These are phyloP conservation scores for Peniophora sp. DNA, from an alignment of 1,284 basidiomycete species.

Conservation along the genomic window DNA sequence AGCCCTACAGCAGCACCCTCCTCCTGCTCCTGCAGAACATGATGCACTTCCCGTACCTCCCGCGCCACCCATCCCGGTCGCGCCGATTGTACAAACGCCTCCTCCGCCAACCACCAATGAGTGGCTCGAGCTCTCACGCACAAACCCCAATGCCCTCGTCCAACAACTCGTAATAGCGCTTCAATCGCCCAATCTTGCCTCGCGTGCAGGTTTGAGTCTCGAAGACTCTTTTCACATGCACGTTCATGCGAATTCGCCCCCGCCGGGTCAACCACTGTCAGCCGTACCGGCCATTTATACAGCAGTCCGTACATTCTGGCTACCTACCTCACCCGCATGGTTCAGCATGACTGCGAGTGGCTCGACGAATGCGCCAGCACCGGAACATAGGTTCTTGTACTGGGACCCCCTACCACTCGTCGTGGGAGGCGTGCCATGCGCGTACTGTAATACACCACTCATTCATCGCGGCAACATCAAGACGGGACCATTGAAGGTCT, in stretches of 20 bases:
- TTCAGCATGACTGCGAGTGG: constrained; percentile 68
- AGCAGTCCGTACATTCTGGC: constrained; percentile 70
- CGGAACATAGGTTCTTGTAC: constrained; percentile 66
- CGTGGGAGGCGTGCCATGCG: constrained; percentile 68
- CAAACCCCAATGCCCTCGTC: constrained; percentile 47
- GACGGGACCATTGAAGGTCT: constrained; percentile 63
- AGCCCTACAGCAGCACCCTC: constrained; percentile 13
- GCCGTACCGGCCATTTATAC: constrained; percentile 61
- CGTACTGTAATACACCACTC: constrained; percentile 47
- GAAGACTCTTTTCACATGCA: constrained; percentile 71
- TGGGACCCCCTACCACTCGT: constrained; percentile 74
- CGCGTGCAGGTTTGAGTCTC: constrained; percentile 46
- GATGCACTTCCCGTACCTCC: constrained; percentile 2
- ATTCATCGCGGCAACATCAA: constrained; percentile 59
- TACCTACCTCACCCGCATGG: constrained; percentile 65
- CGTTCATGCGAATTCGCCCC: constrained; percentile 46
- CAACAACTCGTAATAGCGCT: constrained; percentile 45
- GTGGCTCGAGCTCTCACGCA: constrained; percentile 50
- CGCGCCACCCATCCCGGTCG: constrained; percentile 19
- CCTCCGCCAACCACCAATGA: constrained; percentile 47
- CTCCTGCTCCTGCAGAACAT: not conserved
- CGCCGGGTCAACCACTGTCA: constrained; percentile 22
- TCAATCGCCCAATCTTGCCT: constrained; percentile 47
- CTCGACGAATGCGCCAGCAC: constrained; percentile 52
- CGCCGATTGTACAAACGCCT: constrained; percentile 27